phyloP scores from a whole-genome alignment of 192 early-diverging fungal species.

The Coemansia asiatica region DNA sequence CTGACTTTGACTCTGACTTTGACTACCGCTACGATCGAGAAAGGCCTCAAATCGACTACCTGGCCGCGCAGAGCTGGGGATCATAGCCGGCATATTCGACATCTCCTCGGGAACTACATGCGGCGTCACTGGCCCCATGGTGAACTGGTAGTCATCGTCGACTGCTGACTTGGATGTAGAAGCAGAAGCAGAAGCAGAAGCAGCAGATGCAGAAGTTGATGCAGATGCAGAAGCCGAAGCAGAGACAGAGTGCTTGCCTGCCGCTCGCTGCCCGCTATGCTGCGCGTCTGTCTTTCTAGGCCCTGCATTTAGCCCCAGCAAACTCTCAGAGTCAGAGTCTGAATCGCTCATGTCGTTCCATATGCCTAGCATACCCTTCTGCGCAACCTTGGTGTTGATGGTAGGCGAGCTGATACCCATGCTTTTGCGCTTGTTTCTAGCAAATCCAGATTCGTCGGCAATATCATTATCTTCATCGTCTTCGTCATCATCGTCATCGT shows the following conservation, averaged over 20 bases:
- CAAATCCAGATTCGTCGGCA: slow-evolving; percentile 19
- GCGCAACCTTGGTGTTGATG: slow-evolving; percentile 43
- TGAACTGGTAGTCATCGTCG: slow-evolving; percentile 55
- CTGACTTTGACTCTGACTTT: background rate
- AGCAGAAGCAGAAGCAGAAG: background rate
- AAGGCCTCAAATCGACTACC: slow-evolving; percentile 10
- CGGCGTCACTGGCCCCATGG: slow-evolving; percentile 51
- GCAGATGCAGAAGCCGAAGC: background rate
- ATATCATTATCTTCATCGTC: slow-evolving; percentile 16
- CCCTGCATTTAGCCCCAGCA: slow-evolving; percentile 1
- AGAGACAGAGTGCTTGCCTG: background rate
- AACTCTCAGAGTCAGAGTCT: slow-evolving; percentile 31
- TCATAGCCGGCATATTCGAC: slow-evolving; percentile 8
- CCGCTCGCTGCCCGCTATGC: slow-evolving; percentile 5
- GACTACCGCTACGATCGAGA: slow-evolving; percentile 4
- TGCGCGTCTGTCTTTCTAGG: background rate
- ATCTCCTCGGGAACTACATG: slow-evolving; percentile 30
- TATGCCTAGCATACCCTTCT: slow-evolving; percentile 48
- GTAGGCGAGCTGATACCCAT: slow-evolving; percentile 34
- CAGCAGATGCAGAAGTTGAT: background rate
- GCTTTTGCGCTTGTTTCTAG: slow-evolving; percentile 14
- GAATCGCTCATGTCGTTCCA: slow-evolving; percentile 39
- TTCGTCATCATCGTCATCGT: slow-evolving; percentile 12
- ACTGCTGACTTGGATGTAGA: background rate
- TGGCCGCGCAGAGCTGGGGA: slow-evolving; percentile 27